Percentiles rank a stretch among this genome's conserved stretches.
Evolutionary conservation across 179 eudicot species (phyloP).

Genomic region (Silene noctiflora): DNA sequence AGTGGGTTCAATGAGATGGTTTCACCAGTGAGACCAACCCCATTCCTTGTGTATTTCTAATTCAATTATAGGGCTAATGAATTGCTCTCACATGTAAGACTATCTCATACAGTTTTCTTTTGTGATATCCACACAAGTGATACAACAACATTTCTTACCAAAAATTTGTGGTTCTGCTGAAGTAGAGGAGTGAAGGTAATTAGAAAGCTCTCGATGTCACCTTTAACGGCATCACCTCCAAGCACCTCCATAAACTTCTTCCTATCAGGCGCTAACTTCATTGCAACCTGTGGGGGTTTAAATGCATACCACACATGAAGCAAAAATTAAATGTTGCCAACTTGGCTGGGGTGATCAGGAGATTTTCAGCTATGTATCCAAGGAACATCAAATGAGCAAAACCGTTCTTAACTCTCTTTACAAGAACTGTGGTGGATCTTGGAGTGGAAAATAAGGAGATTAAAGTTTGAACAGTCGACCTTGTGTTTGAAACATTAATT

Average conservation of each 20-base stretch:
- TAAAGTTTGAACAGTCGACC: background rate
- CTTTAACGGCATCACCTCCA: constrained; percentile 47
- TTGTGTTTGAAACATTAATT: background rate
- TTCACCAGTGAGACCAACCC: background rate
- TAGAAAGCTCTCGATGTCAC: constrained; percentile 66
- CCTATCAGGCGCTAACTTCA: constrained; percentile 85
- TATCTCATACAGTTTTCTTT: background rate
- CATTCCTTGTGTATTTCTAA: background rate
- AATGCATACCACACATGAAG: constrained; percentile 10
- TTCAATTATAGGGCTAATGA: background rate
- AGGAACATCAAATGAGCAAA: background rate
- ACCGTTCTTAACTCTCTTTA: no score
- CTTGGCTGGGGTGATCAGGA: background rate
- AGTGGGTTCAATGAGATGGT: background rate
- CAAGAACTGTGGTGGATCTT: no score
- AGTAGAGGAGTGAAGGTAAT: constrained; percentile 58
- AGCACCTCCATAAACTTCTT: constrained; percentile 77
- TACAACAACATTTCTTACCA: constrained; percentile 42
- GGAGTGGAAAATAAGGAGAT: no score
- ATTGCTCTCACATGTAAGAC: background rate
- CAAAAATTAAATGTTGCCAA: background rate
- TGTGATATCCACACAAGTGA: background rate
- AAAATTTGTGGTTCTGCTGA: constrained; percentile 71
- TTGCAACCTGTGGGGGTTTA: constrained; percentile 59
- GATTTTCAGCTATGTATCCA: background rate